Conservation (phyloP, 2,329 filamentous ascomycete species). For the Biscogniauxia marginata region DNA sequence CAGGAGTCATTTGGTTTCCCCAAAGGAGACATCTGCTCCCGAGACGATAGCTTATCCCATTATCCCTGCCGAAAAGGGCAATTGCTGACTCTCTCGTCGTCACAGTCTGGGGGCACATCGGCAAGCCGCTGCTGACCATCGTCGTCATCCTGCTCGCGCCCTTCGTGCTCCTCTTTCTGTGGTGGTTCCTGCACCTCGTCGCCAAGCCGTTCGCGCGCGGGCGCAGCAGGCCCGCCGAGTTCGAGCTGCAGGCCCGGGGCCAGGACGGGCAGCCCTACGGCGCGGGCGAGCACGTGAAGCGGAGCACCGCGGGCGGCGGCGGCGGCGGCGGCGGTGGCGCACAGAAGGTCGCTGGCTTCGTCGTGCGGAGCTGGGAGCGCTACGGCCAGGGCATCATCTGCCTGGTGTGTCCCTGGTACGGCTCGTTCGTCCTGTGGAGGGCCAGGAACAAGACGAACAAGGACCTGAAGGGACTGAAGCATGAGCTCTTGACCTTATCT, state of each 20-base stretch:
- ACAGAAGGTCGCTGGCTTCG: background rate
- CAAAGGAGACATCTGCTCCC: too few species aligned
- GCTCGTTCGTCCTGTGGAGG: background rate
- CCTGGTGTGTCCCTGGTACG: conserved; percentile 3
- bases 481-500: too few species aligned
- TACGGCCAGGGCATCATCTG: conserved; percentile 6
- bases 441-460: background rate
- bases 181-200: conserved; percentile 3
- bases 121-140: conserved; percentile 4
- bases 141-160: conserved; percentile 5
- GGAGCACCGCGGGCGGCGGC: background rate
- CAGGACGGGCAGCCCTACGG: background rate
- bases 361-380: conserved; percentile 5
- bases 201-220: background rate
- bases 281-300: background rate
- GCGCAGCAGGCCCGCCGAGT: background rate
- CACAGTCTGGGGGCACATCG: conserved; percentile 10
- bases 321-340: background rate
- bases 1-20: too few species aligned
- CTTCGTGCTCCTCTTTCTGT: conserved; percentile 2
- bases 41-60: too few species aligned
- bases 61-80: too few species aligned
- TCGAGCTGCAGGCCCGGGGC: background rate
- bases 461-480: conserved; percentile 7
- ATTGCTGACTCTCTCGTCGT: too few species aligned